phyloP scores from a whole-genome alignment of 1,284 basidiomycete genomes.

The Chalciporus piperatoides region DNA sequence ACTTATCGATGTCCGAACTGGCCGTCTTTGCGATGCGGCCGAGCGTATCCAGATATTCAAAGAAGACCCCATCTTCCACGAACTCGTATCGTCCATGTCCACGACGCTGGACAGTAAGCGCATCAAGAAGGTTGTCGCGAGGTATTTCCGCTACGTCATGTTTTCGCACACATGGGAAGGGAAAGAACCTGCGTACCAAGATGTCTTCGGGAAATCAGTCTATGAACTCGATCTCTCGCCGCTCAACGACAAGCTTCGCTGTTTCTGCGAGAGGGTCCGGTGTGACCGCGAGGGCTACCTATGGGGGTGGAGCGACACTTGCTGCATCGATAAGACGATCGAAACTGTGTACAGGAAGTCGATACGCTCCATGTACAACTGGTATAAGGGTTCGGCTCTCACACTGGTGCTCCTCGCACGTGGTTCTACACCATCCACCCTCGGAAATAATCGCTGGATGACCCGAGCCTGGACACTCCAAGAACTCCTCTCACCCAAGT shows the following conservation, averaged over 20 bases:
- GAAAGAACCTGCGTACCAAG: slow-evolving; percentile 4
- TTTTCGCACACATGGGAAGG: slow-evolving; percentile 10
- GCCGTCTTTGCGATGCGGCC: not conserved
- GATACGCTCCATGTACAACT: slow-evolving; percentile 6
- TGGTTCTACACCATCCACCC: not conserved
- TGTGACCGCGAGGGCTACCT: not conserved
- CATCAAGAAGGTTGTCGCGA: not conserved
- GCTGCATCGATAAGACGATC: not conserved
- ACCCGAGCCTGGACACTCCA: slow-evolving; percentile 4
- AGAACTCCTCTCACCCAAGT: slow-evolving; percentile 1
- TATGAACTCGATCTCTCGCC: not conserved
- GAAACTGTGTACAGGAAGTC: slow-evolving; percentile 2
- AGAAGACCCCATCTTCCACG: not conserved
- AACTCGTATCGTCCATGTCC: slow-evolving; percentile 5
- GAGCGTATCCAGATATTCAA: not conserved
- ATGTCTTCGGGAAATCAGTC: not conserved
- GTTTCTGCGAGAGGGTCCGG: not conserved
- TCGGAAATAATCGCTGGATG: slow-evolving; percentile 1
- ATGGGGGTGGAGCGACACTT: not conserved
- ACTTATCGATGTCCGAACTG: not conserved
- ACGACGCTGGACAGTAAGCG: not conserved
- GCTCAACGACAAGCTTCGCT: not conserved
- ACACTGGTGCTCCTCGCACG: slow-evolving; percentile 1
- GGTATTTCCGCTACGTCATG: slow-evolving; percentile 9
- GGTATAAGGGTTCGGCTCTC: slow-evolving; percentile 3